Base-by-base conservation (phyloP, 75 land plant genomes). In the Azolla pinnata region DNA sequence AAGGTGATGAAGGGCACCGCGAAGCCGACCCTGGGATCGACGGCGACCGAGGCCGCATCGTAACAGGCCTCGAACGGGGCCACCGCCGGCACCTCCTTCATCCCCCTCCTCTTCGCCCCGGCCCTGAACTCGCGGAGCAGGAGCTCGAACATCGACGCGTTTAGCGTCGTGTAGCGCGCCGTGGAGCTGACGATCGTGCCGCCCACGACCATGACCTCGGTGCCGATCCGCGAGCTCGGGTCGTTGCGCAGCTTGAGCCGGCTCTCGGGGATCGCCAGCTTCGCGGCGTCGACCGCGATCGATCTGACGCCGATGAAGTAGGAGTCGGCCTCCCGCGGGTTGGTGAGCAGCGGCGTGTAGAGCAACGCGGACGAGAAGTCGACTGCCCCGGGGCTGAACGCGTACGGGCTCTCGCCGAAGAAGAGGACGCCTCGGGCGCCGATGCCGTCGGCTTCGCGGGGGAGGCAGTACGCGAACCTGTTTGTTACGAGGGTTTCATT, bases 291-390 rank as follows among this genome's bases (percentile, higher is more conserved):
- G 47, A 83, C 49, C 0, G 30, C 38, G 60, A 86, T 77, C 23
- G 68, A 50, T 1, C 48, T 72, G 5, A 81, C 60, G 0, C 60
- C 60, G 62, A 84, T 71, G 70, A 61, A 77, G 62, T 65, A 71
- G 32, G 74, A 65, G 18, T 45, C 23, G 9, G 84, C 60, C 59
- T 69, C 60, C 29, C 2, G 1, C 4, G 54, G 2, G 64, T 75
- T 67, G 33, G 29, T 32, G 0, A 84, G 1, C 8, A 84, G 66
- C 0, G 84, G 87, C 0, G 81, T 81, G 70, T 59, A 71, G 27
- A 4, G 0, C 24, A 80, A 65, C 0, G 0, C 10, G 16, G 33
- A 0, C 29, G 81, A 54, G 34, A 63, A 32, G 24, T 70, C 81
- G 16, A 26, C 33, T 5, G 40, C 40, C 24, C 28, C 24, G 29